phyloP scores from a whole-genome alignment of 345 rosid species.

The Diplotaxis tenuifolia region DNA sequence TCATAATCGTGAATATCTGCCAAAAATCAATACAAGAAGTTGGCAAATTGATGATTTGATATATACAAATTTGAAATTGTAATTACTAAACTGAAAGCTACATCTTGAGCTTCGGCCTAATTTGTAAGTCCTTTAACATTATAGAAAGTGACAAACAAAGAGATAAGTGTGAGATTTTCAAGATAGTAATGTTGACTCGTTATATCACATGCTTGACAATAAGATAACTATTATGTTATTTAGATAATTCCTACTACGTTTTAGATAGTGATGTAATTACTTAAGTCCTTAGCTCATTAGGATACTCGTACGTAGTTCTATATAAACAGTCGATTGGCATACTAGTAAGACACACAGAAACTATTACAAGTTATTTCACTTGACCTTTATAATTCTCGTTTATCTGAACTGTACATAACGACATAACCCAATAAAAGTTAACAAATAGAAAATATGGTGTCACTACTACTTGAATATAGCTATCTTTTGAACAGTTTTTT shows the following conservation, averaged over 20 bases:
- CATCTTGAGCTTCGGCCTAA: background rate
- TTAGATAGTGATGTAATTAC: too few relatives aligned
- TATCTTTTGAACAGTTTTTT: background rate
- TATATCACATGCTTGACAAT: slow-evolving; percentile 21
- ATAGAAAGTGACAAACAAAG: slow-evolving; percentile 16
- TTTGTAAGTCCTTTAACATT: background rate
- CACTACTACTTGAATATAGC: background rate
- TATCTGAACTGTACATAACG: too few relatives aligned
- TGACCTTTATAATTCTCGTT: too few relatives aligned
- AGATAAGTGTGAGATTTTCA: slow-evolving; percentile 16
- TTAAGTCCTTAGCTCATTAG: too few relatives aligned
- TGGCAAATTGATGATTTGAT: background rate
- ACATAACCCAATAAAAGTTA: too few relatives aligned
- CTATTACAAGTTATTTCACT: too few relatives aligned
- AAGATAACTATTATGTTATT: too few relatives aligned
- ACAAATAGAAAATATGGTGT: background rate
- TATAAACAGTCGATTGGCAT: too few relatives aligned
- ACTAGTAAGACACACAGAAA: too few relatives aligned
- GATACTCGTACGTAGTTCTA: too few relatives aligned
- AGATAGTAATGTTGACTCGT: slow-evolving; percentile 28
- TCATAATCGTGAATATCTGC: background rate
- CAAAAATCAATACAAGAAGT: background rate
- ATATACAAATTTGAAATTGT: background rate
- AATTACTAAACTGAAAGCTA: background rate
- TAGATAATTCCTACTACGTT: too few relatives aligned